Evolutionary conservation across 2,329 filamentous ascomycete species (phyloP), one percentile per base, ranked within the genome.

Genomic region (Coniochaeta hoffmannii): DNA sequence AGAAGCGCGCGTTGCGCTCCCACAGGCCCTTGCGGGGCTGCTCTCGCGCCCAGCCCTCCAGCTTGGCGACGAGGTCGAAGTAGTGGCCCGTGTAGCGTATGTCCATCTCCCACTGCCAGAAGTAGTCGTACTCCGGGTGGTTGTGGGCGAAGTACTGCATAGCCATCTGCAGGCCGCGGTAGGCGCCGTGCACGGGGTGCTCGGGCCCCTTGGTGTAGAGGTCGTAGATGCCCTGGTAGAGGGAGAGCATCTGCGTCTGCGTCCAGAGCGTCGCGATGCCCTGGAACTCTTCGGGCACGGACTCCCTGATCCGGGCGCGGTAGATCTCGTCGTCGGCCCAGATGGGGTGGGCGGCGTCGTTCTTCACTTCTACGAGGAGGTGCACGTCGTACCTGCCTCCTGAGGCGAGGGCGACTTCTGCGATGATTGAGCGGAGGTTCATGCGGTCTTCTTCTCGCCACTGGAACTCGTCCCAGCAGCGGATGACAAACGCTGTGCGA

Each of bases 81-180:
- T 89, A 93, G 71, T 96, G 90, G 34, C 91, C 90, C 0, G 88
- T 94, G 69, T 95, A 96, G 30, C 90, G 86, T 46, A 92, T 84
- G 65, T 96, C 91, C 86, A 96, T 93, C 70, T 96, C 91, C 89
- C 91, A 95, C 62, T 96, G 89, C 91, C 91, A 96, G 70, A 91
- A 90, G 72, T 85, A 89, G 50, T 95, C 90, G 66, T 92, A 96
- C 68, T 96, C 91, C 1, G 89, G 88, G 69, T 96, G 91, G 64
- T 84, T 81, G 65, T 92, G 85, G 6, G 92, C 89, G 68, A 97
- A 97, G 70, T 93, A 89, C 66, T 97, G 92, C 75, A 97, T 86
- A 0, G 92, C 90, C 90, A 97, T 96, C 64, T 91, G 90, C 10
- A 94, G 83, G 55, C 90, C 92, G 53, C 94, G 88, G 72, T 97